Percentiles rank a stretch among this genome's conserved stretches.
These are phyloP conservation scores for Malus hybrid DNA, from an alignment of 331 rosid species.

Conservation along the genomic window DNA sequence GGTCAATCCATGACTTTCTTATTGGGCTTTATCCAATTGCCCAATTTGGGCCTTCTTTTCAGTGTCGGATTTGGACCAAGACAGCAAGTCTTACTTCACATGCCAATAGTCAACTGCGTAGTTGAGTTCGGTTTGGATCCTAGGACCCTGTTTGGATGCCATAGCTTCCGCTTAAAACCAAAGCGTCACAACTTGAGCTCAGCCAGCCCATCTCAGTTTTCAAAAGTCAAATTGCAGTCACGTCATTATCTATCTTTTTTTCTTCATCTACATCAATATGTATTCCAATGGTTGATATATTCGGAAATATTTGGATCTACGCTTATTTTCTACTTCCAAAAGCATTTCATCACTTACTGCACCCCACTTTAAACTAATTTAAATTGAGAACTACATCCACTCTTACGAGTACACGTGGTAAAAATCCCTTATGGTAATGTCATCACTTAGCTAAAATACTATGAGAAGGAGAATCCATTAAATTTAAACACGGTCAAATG, in stretches of 20 bases:
- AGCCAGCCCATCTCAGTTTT: neutral
- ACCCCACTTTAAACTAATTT: too few relatives aligned
- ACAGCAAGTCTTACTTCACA: neutral
- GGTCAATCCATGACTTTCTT: neutral
- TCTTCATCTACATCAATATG: too few relatives aligned
- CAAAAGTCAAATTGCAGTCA: neutral
- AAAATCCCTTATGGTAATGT: neutral
- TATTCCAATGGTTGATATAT: too few relatives aligned
- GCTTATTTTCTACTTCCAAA: too few relatives aligned
- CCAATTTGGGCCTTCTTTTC: neutral
- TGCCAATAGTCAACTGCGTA: neutral
- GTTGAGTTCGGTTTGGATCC: neutral
- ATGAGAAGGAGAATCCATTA: neutral
- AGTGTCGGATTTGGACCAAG: neutral
- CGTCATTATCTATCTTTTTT: neutral
- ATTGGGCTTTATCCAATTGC: neutral
- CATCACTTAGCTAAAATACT: neutral
- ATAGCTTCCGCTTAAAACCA: neutral
- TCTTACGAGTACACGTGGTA: too few relatives aligned
- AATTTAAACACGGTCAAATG: too few relatives aligned
- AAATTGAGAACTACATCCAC: neutral
- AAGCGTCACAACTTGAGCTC: neutral
- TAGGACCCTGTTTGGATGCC: neutral
- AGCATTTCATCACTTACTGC: too few relatives aligned
- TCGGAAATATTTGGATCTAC: too few relatives aligned